Evolutionary conservation across 164 flowering plant genomes (phyloP).

Genomic region (Dillenia suffruticosa): DNA sequence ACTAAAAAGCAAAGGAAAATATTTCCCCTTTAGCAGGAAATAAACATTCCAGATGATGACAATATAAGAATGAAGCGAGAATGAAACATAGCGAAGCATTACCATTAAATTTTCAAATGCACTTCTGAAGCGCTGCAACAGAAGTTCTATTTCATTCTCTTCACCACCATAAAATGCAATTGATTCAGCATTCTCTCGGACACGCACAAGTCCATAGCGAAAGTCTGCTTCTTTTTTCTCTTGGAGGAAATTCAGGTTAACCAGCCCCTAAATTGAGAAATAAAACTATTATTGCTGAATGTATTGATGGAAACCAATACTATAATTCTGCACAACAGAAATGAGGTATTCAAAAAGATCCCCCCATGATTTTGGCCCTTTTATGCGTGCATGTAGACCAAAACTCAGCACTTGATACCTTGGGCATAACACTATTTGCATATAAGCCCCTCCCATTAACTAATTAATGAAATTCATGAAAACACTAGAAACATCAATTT

Average conservation of each 20-base stretch:
- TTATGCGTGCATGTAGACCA: too few species aligned
- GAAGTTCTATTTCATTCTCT: constrained; percentile 80
- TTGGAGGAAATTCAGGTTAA: constrained; percentile 84
- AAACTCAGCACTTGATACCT: too few species aligned
- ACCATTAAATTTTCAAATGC: constrained; percentile 91
- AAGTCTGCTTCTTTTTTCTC: constrained; percentile 99
- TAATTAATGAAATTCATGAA: too few species aligned
- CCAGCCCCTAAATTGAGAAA: constrained; percentile 60
- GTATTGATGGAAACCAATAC: background rate
- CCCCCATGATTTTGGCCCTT: too few species aligned
- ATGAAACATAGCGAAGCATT: constrained; percentile 16
- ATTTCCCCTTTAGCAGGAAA: too few species aligned
- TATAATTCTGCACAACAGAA: background rate
- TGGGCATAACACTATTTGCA: too few species aligned
- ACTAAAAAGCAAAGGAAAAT: too few species aligned
- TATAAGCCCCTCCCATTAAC: too few species aligned
- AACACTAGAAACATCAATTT: too few species aligned
- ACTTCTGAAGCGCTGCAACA: constrained; percentile 77
- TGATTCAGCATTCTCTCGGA: constrained; percentile 97
- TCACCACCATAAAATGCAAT: constrained; percentile 98
- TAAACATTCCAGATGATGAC: too few species aligned
- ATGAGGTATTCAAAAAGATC: too few species aligned
- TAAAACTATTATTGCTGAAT: background rate
- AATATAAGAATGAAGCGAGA: background rate
- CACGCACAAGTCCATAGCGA: constrained; percentile 95